Evolutionary conservation across 2,329 filamentous ascomycete species (phyloP), one percentile per base, ranked within the genome.

Genomic region (Pseudocercospora fijiensis): DNA sequence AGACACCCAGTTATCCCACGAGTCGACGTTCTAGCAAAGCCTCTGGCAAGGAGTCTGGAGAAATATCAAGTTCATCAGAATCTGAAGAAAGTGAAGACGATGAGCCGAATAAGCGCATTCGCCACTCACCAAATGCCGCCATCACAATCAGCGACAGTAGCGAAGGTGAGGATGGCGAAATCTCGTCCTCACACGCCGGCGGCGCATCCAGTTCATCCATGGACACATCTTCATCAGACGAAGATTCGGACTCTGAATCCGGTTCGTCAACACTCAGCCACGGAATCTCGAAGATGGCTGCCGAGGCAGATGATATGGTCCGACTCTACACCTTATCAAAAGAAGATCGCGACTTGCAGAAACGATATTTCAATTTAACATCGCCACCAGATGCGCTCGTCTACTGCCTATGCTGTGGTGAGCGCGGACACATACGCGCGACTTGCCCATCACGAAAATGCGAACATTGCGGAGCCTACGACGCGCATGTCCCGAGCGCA

Each of bases 361-460:
- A 7, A n/a, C 49, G 41, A 27, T 65, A 65, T 37, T 65, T 65
- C 63, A 28, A 58, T 22, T 22, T 60, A n/a, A 62, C 55, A 22
- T 20, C 27, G 26, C 27, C 43, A 13, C 27, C 52, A 16, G 49
- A 57, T 28, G 53, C 26, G 3, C 37, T 55, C n/a, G 59, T 65
- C 33, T 59, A 49, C 57, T 66, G 65, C 49, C 55, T 67, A 20
- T 67, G 57, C 49, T 67, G 65, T 45, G 65, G 60, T 49, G 51
- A 28, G 24, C 56, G 55, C 30, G 65, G 65, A 11, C 65, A 67
- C 55, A 58, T 60, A 41, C 53, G 53, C 26, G 16, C 45, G n/a
- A 5, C 30, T 20, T 67, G 65, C 30, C 53, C 57, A 11, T 37
- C 43, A 13, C 49, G 61, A 8, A 63, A 43, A 28, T 67, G 65